phyloP scores from a whole-genome alignment of 495 filamentous ascomycete genomes.

The Friedmanniomyces simplex region DNA sequence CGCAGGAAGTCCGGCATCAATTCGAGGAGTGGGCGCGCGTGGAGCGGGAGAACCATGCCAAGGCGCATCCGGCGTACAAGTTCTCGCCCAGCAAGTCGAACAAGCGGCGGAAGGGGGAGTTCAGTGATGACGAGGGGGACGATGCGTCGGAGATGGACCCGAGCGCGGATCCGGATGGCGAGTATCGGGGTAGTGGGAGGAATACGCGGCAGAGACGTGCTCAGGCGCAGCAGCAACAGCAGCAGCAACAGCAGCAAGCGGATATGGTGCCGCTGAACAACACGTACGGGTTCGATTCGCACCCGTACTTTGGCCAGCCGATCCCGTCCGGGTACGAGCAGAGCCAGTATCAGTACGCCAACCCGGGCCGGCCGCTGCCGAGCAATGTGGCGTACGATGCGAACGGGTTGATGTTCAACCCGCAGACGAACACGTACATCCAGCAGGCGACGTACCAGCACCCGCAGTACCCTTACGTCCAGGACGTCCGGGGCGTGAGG shows the following conservation, averaged over 20 bases:
- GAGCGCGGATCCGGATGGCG: constrained; percentile 17
- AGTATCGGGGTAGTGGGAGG: constrained; percentile 12
- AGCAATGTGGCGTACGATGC: constrained; percentile 13
- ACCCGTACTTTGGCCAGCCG: constrained; percentile 19
- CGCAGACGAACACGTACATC: constrained; percentile 13
- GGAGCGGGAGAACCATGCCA: constrained; percentile 76
- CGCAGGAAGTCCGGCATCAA: constrained; percentile 56
- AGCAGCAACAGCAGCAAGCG: not conserved
- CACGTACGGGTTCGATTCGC: constrained; percentile 12
- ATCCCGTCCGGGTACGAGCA: constrained; percentile 4
- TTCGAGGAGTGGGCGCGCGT: constrained; percentile 73
- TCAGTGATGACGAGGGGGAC: constrained; percentile 23
- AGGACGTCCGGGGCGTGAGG: constrained; percentile 12
- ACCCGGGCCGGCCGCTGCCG: constrained; percentile 9
- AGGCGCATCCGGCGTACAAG: constrained; percentile 86
- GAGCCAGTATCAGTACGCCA: constrained; percentile 12
- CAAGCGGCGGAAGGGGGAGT: constrained; percentile 37
- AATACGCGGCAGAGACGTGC: constrained; percentile 7
- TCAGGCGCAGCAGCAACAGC: not conserved
- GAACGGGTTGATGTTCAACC: constrained; percentile 5
- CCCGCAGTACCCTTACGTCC: constrained; percentile 13
- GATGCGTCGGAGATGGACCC: constrained; percentile 12
- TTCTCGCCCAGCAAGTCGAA: constrained; percentile 76
- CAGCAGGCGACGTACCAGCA: constrained; percentile 6
- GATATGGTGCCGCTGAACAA: constrained; percentile 3